Base-by-base conservation (phyloP, 2,329 filamentous ascomycete species). In the Arthrobotrys musiformis region DNA sequence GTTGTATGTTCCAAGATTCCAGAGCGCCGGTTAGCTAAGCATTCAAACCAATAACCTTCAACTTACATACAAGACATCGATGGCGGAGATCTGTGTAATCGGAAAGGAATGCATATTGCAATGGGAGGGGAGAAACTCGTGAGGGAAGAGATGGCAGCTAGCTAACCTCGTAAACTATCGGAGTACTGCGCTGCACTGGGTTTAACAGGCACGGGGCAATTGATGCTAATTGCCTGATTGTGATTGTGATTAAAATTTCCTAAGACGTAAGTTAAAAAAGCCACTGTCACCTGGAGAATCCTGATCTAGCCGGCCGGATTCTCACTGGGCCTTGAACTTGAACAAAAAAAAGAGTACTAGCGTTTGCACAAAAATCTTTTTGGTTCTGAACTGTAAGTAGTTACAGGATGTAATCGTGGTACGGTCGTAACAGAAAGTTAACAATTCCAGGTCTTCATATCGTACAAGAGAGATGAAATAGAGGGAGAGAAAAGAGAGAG, bases 231-330 rank as follows among this genome's bases (percentile, higher is more conserved):
- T 66, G 60, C 69, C 60, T 61, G 69, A 50, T 44, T 60, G 68
- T 72, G 69, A 73, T 73, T 73, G 60, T 73, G 69, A 73, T 66
- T 73, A 30, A 61, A 42, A 63, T 66, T 66, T 50, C 69, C 69
- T 66, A 73, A 73, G 69, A 73, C 61, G 69, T 66, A 64, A 73
- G 60, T 66, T 64, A 46, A 56, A 50, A 52, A 58, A 58, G 58
- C 46, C 50, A 48, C 68, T 61, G 37, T 69, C 42, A 69, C 64
- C 64, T 50, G 26, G 58, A 60, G 64, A 61, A 61, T 69, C 28
- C 30, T 50, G 54, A 52, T 60, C 54, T 62, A 56, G 28, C 42
- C 33, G 35, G 35, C 68, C 48, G 58, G 60, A 72, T 72, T 72
- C 69, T 73, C 61, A 35, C 58, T 66, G 19, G 33, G 40, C 52